phyloP scores from a whole-genome alignment of 257 asterid species.

The Petunia axillaris region DNA sequence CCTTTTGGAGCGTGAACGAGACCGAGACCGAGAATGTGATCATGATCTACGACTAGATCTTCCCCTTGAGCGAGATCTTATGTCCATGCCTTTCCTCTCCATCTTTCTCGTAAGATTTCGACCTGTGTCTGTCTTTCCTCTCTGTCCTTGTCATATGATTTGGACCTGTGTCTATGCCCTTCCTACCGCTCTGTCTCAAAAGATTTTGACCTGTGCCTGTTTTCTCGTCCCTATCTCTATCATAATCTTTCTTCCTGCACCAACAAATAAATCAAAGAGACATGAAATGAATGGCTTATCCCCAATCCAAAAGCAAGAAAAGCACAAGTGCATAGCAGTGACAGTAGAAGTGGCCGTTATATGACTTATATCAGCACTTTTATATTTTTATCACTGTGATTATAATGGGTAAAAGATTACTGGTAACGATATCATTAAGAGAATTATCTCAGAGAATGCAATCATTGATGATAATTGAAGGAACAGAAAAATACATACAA shows the following conservation, averaged over 20 bases:
- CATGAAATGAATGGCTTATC: not conserved
- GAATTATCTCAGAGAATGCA: too few species aligned
- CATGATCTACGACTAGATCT: constrained; percentile 69
- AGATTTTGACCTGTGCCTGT: constrained; percentile 23
- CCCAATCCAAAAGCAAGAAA: constrained; percentile 6
- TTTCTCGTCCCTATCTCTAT: constrained; percentile 28
- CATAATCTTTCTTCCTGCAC: constrained; percentile 67
- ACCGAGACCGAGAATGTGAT: constrained; percentile 54
- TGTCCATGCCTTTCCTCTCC: constrained; percentile 64
- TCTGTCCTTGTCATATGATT: constrained; percentile 24
- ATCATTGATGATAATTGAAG: too few species aligned
- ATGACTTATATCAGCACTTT: not conserved
- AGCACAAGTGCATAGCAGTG: not conserved
- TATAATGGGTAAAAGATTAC: constrained; percentile 6
- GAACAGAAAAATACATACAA: too few species aligned
- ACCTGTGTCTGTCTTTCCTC: constrained; percentile 28
- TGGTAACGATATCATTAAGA: not conserved
- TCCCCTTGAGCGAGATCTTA: constrained; percentile 67
- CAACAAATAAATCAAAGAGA: not conserved
- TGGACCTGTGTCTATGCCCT: constrained; percentile 59
- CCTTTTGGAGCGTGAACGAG: constrained; percentile 32
- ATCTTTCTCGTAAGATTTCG: constrained; percentile 47
- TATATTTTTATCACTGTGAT: not conserved
- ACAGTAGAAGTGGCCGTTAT: not conserved
- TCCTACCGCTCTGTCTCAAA: constrained; percentile 71